Evolutionary conservation across 176 grass and related monocot genomes (phyloP), one percentile per base, ranked within the genome.

Genomic region (Triticum timopheevii): DNA sequence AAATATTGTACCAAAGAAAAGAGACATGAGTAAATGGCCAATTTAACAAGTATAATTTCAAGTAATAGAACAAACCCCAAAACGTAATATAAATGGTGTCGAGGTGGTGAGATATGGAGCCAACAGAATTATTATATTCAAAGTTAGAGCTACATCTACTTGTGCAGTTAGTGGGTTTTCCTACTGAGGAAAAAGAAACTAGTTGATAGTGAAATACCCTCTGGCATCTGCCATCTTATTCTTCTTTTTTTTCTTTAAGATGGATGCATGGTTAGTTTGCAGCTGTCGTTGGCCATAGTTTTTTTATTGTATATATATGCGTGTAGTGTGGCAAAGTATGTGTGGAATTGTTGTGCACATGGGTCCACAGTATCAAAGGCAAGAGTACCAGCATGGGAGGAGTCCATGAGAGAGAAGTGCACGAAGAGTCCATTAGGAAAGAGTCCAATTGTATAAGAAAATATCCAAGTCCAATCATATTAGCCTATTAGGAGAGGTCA

Each of bases 61-160:
- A 76, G 24, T n/a, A 52, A 34, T 16, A 35, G 23, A 75, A 76
- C 66, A 45, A 24, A 36, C 6, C 62, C 61, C 62, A 1, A 49
- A 40, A 80, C 28, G 28, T 30, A 30, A 45, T 9, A 13, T 52
- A 27, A 73, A 44, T 80, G 31, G 20, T 23, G 47, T 66, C 6
- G 75, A 81, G 2, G 7, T 58, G 80, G 22, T 40, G 40, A 83
- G 33, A 77, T 23, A 78, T 80, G 49, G n/a, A 83, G 70, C 40
- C 19, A 6, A 20, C 17, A 8, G 19, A 27, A 30, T 33, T 82
- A 49, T 24, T 15, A 72, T n/a, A 38, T 69, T 30, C 16, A 56
- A 61, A 66, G 19, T 38, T 78, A 42, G 33, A 42, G 23, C 38
- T 45, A 47, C 78, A 64, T 79, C 17, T 59, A 61, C 10, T 72